Base-by-base conservation (phyloP, 352 stramenopile genomes). In the Phytophthora niederhauseri region DNA sequence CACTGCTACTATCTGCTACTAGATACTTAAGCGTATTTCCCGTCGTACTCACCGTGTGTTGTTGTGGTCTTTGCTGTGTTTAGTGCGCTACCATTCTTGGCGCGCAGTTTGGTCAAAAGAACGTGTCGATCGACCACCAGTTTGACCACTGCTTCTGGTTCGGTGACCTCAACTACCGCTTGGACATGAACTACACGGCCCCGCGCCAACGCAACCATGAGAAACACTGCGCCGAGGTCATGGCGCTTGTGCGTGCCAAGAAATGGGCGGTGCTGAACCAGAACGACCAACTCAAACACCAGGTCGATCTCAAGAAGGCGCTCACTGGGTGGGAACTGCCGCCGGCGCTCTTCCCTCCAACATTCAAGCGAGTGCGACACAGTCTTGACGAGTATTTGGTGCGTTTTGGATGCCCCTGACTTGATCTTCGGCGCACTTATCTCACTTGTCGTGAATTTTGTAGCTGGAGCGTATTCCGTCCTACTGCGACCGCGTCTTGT, bases 141-240 rank as follows among this genome's bases (percentile, higher is more conserved):
- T 92, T 93, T 24, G 87, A 95, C 70, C 87, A 97, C 73, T 90
- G 83, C 61, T 96, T 96, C 63, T 93, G 79, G 78, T 90, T 96
- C 24, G 90, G 90, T 7, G 90, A 97, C 57, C 80, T 97, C 24
- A 97, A 97, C 75, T 96, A 97, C 67, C 82, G 89, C 52, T 57
- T 96, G 28, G 87, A 96, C 55, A 67, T 93, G 54, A 84, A 77
- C 64, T 90, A 93, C 72, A 74, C 72, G 1, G 74, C 78, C 26
- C 52, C 59, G 14, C 51, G 70, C 7, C 72, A 87, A 20, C 80
- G 82, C 14, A 79, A 75, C 12, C 81, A 90, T 43, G 85, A 91
- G 34, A 80, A 91, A 59, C 85, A 95, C 63, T 90, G 85, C 61
- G 66, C 73, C 4, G 82, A 90, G 30, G 87, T 95, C 30, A 70